These are phyloP conservation scores for Albatrellus ellisii DNA, from an alignment of 768 basidiomycete species.

Conservation along the genomic window DNA sequence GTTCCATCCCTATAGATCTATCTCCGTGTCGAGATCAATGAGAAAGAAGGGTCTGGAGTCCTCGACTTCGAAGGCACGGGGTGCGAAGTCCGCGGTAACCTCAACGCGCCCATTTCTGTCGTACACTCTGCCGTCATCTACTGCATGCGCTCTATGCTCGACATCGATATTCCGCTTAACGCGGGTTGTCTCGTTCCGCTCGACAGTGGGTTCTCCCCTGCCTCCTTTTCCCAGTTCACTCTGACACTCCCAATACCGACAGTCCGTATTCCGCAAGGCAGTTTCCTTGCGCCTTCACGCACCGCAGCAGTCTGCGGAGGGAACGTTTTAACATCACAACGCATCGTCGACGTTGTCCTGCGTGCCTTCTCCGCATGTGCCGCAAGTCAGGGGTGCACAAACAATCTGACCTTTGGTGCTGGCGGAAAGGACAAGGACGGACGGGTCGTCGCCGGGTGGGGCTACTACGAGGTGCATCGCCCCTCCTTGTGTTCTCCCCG, in stretches of 20 bases:
- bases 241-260: conserved; percentile 10
- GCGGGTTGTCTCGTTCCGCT: conserved; percentile 87
- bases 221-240: background rate
- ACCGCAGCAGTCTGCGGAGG: conserved; percentile 90
- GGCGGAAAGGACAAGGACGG: conserved; percentile 83
- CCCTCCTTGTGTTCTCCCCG: background rate
- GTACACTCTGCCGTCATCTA: conserved; percentile 84
- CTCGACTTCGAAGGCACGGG: conserved; percentile 83
- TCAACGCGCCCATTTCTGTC: conserved; percentile 78
- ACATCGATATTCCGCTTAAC: conserved; percentile 83
- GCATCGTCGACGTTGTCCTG: conserved; percentile 90
- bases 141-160: conserved; percentile 79
- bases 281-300: conserved; percentile 66
- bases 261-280: conserved; percentile 75
- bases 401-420: conserved; percentile 83
- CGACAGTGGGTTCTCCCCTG: conserved; percentile 34
- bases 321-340: conserved; percentile 82
- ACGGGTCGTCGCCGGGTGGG: conserved; percentile 68
- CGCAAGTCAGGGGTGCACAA: conserved; percentile 89
- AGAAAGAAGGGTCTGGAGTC: conserved; percentile 58
- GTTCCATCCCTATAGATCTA: conserved; percentile 40
- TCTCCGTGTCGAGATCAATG: conserved; percentile 67
- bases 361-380: conserved; percentile 88
- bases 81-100: conserved; percentile 71
- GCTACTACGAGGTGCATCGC: conserved; percentile 65